Conservation (phyloP, 2,329 filamentous ascomycete species). For the Curvularia sp. region DNA sequence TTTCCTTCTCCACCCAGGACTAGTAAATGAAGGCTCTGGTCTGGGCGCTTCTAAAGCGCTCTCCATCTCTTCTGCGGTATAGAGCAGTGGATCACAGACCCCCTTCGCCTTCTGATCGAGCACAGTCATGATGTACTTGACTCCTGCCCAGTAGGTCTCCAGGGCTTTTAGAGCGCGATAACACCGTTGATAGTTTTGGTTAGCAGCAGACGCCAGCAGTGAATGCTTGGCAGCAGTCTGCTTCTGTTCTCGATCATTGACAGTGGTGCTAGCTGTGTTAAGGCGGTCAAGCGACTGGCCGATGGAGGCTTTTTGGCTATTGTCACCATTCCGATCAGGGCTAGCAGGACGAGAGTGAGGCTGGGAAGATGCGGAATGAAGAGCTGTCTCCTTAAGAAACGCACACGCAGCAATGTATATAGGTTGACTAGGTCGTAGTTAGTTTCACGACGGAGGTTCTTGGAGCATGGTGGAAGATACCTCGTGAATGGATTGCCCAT, state of each 20-base stretch:
- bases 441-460: constrained; percentile 12
- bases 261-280: constrained; percentile 17
- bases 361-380: constrained; percentile 69
- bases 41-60: constrained; percentile 66
- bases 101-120: constrained; percentile 88
- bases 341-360: constrained; percentile 66
- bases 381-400: constrained; percentile 81
- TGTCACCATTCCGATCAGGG: constrained; percentile 14
- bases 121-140: constrained; percentile 84
- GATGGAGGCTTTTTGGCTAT: constrained; percentile 3
- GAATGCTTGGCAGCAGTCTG: constrained; percentile 68
- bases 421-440: constrained; percentile 67
- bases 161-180: constrained; percentile 83
- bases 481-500: constrained; percentile 84
- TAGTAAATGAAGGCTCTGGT: constrained; percentile 58
- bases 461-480: constrained; percentile 23
- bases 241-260: constrained; percentile 48
- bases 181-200: constrained; percentile 85
- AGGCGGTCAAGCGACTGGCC: constrained; percentile 13
- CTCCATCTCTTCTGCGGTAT: constrained; percentile 77
- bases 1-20: constrained; percentile 59
- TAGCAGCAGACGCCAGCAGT: constrained; percentile 79
- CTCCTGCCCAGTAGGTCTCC: constrained; percentile 85
- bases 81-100: constrained; percentile 75
- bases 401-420: constrained; percentile 92